phyloP scores from a whole-genome alignment of 192 early-diverging fungal species.

The Phycomyces blakesleeanus region DNA sequence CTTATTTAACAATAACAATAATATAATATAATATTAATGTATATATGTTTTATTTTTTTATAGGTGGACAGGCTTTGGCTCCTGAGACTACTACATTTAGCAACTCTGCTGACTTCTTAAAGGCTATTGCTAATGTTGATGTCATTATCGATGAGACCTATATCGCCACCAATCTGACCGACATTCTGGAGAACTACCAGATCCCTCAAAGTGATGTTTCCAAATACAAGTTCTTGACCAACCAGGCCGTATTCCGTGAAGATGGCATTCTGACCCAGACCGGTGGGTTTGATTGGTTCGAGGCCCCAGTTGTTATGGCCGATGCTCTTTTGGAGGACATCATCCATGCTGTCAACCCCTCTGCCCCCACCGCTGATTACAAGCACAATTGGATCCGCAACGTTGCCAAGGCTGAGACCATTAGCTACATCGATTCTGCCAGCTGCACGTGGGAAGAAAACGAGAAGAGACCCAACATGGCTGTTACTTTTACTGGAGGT shows the following conservation, averaged over 20 bases:
- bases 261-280: conserved; percentile 60
- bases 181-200: conserved; percentile 55
- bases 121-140: conserved; percentile 54
- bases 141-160: conserved; percentile 70
- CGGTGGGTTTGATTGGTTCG: conserved; percentile 71
- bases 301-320: conserved; percentile 57
- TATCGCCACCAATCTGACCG: conserved; percentile 38
- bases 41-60: too few species aligned
- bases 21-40: too few species aligned
- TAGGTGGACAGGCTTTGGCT: conserved; percentile 44
- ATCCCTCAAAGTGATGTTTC: conserved; percentile 32
- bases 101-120: conserved; percentile 43
- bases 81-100: conserved; percentile 35
- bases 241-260: conserved; percentile 61
- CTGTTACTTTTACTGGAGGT: conserved; percentile 13
- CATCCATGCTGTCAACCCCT: conserved; percentile 59
- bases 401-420: conserved; percentile 52
- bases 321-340: conserved; percentile 72
- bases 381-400: conserved; percentile 69
- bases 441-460: conserved; percentile 48
- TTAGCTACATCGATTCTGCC: conserved; percentile 39
- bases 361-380: conserved; percentile 44
- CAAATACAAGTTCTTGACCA: conserved; percentile 60
- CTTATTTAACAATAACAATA: too few species aligned
- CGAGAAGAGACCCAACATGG: conserved; percentile 26